Evolutionary conservation across 2,329 filamentous ascomycete genomes (phyloP).

Genomic region (Alternaria sp.): DNA sequence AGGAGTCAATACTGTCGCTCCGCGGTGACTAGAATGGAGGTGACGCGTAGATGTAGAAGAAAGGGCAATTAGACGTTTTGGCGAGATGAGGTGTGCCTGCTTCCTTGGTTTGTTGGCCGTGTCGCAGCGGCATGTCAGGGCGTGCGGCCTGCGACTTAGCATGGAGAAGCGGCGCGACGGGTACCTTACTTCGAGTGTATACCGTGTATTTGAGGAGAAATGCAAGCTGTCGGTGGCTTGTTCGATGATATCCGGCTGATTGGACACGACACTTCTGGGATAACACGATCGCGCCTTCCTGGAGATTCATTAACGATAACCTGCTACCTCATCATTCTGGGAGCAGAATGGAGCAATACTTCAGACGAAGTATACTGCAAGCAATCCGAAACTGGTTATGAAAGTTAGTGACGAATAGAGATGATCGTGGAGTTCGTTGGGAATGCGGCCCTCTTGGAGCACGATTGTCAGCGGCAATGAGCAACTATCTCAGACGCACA

Average conservation of each 20-base stretch:
- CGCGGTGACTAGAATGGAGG: not conserved
- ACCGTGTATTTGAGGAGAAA: not conserved
- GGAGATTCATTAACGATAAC: not conserved
- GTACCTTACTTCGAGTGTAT: not conserved
- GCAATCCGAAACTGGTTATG: not conserved
- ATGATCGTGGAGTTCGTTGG: not conserved
- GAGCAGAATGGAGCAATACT: not conserved
- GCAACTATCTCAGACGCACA: not conserved
- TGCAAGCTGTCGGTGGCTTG: not conserved
- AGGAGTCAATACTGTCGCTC: slow-evolving; percentile 17
- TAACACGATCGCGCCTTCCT: not conserved
- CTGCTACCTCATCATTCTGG: not conserved
- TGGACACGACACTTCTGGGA: not conserved
- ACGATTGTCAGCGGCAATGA: not conserved
- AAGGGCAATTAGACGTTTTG: not conserved
- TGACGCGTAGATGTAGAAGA: not conserved
- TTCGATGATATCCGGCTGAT: not conserved
- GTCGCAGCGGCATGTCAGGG: slow-evolving; percentile 8
- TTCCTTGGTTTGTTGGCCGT: not conserved
- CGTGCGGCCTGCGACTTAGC: not conserved
- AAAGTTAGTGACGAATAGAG: not conserved
- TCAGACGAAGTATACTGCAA: not conserved
- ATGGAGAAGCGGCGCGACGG: not conserved
- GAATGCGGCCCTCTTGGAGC: not conserved
- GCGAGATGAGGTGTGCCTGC: not conserved